Conservation (phyloP, 208 protist genomes). For the Spongospora subterranea region DNA sequence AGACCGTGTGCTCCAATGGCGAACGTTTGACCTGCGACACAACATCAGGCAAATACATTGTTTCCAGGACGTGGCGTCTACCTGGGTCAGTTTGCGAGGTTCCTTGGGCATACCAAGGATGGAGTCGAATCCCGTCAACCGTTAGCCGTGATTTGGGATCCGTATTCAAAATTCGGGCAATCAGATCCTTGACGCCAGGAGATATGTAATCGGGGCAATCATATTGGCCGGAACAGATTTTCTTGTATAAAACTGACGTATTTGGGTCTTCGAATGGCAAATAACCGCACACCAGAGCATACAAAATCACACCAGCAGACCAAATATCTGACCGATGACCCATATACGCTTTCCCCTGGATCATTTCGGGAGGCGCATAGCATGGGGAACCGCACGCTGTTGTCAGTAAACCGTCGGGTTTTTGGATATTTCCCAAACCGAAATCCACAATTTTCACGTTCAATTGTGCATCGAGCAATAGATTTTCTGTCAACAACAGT, state of each 20-base stretch:
- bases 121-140: conserved; percentile 61
- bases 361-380: conserved; percentile 77
- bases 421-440: conserved; percentile 70
- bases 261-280: conserved; percentile 75
- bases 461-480: conserved; percentile 65
- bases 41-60: neutral
- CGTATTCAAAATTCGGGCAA: conserved; percentile 65
- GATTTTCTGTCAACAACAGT: conserved; percentile 65
- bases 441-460: conserved; percentile 77
- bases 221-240: conserved; percentile 65
- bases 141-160: conserved; percentile 65
- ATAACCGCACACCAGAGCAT: conserved; percentile 72
- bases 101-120: conserved; percentile 59
- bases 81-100: neutral
- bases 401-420: conserved; percentile 59
- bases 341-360: conserved; percentile 72
- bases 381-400: conserved; percentile 75
- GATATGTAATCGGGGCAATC: conserved; percentile 61
- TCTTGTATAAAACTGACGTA: conserved; percentile 64
- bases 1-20: neutral
- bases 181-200: conserved; percentile 60
- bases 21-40: neutral
- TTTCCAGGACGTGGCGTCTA: neutral
- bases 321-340: conserved; percentile 74
- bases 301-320: conserved; percentile 76